Base-by-base conservation (phyloP, 2,329 filamentous ascomycete species). In the Colletotrichum spinosum region DNA sequence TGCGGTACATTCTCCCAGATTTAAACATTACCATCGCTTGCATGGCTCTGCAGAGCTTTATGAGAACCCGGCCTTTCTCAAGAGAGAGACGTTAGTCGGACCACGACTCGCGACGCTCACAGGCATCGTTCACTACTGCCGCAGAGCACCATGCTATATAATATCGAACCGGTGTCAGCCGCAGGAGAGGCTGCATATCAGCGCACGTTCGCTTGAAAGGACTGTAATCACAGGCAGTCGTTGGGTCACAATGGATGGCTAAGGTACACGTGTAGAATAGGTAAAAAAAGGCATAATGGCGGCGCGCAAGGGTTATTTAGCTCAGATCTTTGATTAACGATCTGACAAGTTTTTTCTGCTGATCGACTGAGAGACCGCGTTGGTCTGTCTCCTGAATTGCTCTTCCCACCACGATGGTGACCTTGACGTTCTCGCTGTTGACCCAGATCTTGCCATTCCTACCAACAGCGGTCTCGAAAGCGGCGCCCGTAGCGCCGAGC, bases 361-460 rank as follows among this genome's bases (percentile, higher is more conserved):
- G 86, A 53, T 91, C 88, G 38, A 89, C 80, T 3, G 81, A 84
- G 68, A 93, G 78, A 2, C 80, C 81, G 58, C 85, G 84, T 72
- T 90, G 86, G 75, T 98, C 94, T n/a, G 90, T 91, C 74, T 92
- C 88, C 72, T 86, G 85, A 52, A 99, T 81, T 48, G 93, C 92
- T 70, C 88, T 88, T 1, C 94, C 95, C 60, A 98, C 92, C 1
- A 88, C 86, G 67, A 97, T 81, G 8, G 94, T 90, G 38, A 88
- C 89, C 79, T 86, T 91, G 42, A 90, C 80, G 67, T 84, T 91
- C 35, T 91, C 92, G 70, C 91, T 94, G 73, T 95, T 90, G 12
- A 98, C 92, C 94, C 96, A 98, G 25, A 98, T 87, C 76, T 88
- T 90, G 45, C 96, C 96, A 77, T 99, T 99, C 73, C 93, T 88